Conservation (phyloP, 148 eudicot genomes). For the Diospyros lotus region DNA sequence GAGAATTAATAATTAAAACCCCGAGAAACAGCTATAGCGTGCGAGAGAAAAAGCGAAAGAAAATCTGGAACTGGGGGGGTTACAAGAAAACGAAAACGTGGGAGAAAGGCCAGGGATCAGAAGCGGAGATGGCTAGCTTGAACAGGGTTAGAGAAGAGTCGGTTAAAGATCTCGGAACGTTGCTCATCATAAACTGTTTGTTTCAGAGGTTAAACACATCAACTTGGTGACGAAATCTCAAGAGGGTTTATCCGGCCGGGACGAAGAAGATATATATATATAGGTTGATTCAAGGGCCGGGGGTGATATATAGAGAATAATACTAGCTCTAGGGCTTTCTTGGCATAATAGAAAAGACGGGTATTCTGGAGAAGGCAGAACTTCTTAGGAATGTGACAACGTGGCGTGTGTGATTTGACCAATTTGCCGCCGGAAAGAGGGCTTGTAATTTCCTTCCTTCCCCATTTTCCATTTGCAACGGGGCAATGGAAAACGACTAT, state of each 20-base stretch:
- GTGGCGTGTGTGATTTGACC: neutral
- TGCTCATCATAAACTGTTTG: slow-evolving; percentile 51
- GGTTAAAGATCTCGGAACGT: slow-evolving; percentile 67
- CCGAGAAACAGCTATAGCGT: neutral
- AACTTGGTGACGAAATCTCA: neutral
- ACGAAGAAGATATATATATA: neutral
- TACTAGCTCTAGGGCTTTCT: neutral
- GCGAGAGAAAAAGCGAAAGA: neutral
- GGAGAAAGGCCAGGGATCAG: slow-evolving; percentile 94
- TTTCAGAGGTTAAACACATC: slow-evolving; percentile 7
- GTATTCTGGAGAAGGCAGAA: neutral
- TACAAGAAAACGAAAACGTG: slow-evolving; percentile 25
- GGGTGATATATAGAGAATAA: neutral
- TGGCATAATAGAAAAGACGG: neutral
- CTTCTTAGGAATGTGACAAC: neutral
- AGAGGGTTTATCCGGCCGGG: neutral
- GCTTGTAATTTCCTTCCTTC: neutral
- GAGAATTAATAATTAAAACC: neutral
- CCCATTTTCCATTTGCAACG: neutral
- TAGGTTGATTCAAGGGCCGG: neutral
- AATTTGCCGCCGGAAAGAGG: slow-evolving; percentile 1
- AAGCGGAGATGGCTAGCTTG: slow-evolving; percentile 57
- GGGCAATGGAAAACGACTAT: neutral
- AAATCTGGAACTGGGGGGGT: neutral
- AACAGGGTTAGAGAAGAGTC: slow-evolving; percentile 67